Conservation (phyloP, 345 rosid species). For the Limnanthes douglasii region DNA sequence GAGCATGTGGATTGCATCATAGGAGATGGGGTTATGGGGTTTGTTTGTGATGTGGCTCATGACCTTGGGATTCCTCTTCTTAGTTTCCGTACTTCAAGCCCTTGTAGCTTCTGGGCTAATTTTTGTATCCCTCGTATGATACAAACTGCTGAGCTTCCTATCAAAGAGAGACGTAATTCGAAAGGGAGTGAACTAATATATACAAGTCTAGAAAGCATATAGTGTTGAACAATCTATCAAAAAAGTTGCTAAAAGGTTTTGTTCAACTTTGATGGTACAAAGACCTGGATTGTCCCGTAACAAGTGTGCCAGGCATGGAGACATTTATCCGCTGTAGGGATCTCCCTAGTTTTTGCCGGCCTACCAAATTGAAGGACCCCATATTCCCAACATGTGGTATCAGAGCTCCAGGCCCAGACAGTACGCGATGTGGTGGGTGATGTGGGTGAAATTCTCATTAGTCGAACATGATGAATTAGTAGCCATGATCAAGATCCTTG, state of each 20-base stretch:
- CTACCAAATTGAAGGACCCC: too few relatives aligned
- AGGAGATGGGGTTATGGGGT: slow-evolving; percentile 22
- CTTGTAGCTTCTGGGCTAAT: slow-evolving; percentile 19
- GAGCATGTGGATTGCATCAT: slow-evolving; percentile 19
- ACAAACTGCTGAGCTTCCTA: slow-evolving; percentile 26
- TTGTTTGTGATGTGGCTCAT: slow-evolving; percentile 11
- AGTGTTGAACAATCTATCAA: too few relatives aligned
- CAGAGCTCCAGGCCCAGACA: too few relatives aligned
- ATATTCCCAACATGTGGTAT: too few relatives aligned
- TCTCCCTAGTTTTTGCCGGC: too few relatives aligned
- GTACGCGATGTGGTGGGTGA: too few relatives aligned
- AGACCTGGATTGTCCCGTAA: slow-evolving; percentile 29
- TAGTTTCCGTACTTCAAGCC: slow-evolving; percentile 19
- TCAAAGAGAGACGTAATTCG: slow-evolving; percentile 2
- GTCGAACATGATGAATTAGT: too few relatives aligned
- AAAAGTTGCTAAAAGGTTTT: background rate
- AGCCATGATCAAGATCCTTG: too few relatives aligned
- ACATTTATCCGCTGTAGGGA: slow-evolving; percentile 31
- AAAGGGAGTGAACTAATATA: too few relatives aligned
- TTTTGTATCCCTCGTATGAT: slow-evolving; percentile 16
- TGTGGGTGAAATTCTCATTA: too few relatives aligned
- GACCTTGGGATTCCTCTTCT: slow-evolving; percentile 19
- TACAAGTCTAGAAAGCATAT: too few relatives aligned
- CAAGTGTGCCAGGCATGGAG: too few relatives aligned
- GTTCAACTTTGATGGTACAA: slow-evolving; percentile 13